Percentiles rank a stretch among this genome's conserved stretches.
Evolutionary conservation across 2,329 filamentous ascomycete genomes (phyloP).

Genomic region (Cylindrodendrum hubeiense): DNA sequence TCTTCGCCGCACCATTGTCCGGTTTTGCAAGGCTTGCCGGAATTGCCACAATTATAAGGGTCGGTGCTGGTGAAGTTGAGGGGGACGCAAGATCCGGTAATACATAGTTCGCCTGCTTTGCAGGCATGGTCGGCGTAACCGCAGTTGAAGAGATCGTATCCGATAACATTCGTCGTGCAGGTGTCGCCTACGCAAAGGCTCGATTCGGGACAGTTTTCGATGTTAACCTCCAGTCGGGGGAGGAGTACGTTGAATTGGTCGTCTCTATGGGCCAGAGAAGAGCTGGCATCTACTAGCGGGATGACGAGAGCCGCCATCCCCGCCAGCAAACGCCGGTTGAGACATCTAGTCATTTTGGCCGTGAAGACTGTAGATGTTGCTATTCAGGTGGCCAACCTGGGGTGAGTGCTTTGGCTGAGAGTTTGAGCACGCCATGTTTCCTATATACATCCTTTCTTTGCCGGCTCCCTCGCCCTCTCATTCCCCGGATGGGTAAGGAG

Average conservation of each 20-base stretch:
- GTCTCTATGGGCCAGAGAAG: slow-evolving; percentile 20
- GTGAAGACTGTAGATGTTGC: slow-evolving; percentile 3
- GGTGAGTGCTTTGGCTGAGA: background rate
- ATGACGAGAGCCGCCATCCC: slow-evolving; percentile 8
- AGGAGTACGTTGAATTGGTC: slow-evolving; percentile 23
- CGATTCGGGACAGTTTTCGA: slow-evolving; percentile 24
- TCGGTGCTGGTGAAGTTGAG: slow-evolving; percentile 29
- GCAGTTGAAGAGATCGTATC: slow-evolving; percentile 27
- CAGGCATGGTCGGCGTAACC: slow-evolving; percentile 17
- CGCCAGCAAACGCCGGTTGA: slow-evolving; percentile 27
- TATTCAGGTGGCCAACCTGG: slow-evolving; percentile 11
- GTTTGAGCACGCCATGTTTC: slow-evolving; percentile 12
- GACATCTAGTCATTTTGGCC: slow-evolving; percentile 24
- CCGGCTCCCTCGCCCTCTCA: background rate
- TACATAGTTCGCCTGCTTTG: slow-evolving; percentile 18
- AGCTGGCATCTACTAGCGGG: slow-evolving; percentile 22
- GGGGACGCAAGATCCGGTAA: slow-evolving; percentile 23
- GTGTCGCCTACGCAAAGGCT: slow-evolving; percentile 26
- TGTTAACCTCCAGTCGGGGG: slow-evolving; percentile 21
- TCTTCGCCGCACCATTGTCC: slow-evolving; percentile 28
- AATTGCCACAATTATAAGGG: slow-evolving; percentile 15
- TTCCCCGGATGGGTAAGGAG: slow-evolving; percentile 14
- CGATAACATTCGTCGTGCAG: slow-evolving; percentile 25
- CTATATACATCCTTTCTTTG: slow-evolving; percentile 19
- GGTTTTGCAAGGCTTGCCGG: slow-evolving; percentile 18